Percentiles rank a stretch among this genome's conserved stretches.
phyloP scores from a whole-genome alignment of 257 asterid species.

The Fraxinus pennsylvanica region DNA sequence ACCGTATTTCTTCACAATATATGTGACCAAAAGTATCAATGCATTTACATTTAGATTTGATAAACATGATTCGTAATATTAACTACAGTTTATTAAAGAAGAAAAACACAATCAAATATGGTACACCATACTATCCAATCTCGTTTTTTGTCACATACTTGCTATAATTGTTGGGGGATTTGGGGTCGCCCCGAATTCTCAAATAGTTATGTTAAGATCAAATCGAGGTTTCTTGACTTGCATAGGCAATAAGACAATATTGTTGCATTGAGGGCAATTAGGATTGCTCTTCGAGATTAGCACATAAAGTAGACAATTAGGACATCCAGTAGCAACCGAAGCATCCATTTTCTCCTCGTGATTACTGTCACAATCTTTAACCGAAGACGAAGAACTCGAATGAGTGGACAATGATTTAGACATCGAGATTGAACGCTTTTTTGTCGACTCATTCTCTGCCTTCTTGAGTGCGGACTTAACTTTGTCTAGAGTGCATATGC shows the following conservation, averaged over 20 bases:
- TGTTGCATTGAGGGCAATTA: slow-evolving; percentile 45
- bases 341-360: slow-evolving; percentile 34
- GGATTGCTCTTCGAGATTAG: slow-evolving; percentile 41
- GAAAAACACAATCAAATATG: too few relatives aligned
- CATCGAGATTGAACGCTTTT: slow-evolving; percentile 43
- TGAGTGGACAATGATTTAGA: slow-evolving; percentile 50
- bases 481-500: slow-evolving; percentile 59
- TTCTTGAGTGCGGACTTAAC: slow-evolving; percentile 53
- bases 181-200: slow-evolving; percentile 8
- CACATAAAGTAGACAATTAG: slow-evolving; percentile 45
- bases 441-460: slow-evolving; percentile 37
- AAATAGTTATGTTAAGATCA: slow-evolving; percentile 51
- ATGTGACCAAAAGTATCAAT: too few relatives aligned
- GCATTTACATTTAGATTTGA: too few relatives aligned
- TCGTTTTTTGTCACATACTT: too few relatives aligned
- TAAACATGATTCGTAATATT: too few relatives aligned
- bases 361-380: slow-evolving; percentile 31
- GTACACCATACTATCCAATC: too few relatives aligned
- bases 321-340: slow-evolving; percentile 47
- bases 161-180: too few relatives aligned
- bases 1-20: too few relatives aligned
- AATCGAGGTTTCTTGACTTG: slow-evolving; percentile 39
- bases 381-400: slow-evolving; percentile 65
- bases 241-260: slow-evolving; percentile 37
- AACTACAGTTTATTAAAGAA: too few relatives aligned